A percentile compares a stretch with the other conserved stretches of the same genome.
Evolutionary conservation across 108 stramenopile genomes (phyloP).

Genomic region (Cyclotella sp.): DNA sequence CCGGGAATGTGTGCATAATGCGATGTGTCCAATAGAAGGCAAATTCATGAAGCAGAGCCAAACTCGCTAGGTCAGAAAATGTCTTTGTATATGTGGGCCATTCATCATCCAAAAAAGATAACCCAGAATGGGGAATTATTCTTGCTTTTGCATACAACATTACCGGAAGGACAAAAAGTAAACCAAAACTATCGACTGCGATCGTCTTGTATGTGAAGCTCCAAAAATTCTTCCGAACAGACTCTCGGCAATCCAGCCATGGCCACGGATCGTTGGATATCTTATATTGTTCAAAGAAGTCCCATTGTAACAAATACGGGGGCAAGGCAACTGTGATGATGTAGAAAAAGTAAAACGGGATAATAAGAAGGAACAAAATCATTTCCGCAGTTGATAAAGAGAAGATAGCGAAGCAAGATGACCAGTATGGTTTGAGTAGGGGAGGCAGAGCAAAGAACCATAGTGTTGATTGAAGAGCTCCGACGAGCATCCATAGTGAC

Average conservation of each 20-base stretch:
- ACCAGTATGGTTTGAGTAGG: conserved; percentile 23
- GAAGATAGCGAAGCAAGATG: conserved; percentile 7
- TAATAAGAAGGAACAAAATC: background rate
- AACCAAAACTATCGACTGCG: conserved; percentile 1
- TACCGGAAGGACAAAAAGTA: conserved; percentile 23
- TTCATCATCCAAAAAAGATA: conserved; percentile 45
- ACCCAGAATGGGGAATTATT: background rate
- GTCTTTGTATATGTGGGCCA: conserved; percentile 39
- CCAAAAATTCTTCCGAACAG: conserved; percentile 30
- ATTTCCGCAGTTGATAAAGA: conserved; percentile 21
- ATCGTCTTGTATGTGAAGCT: conserved; percentile 29
- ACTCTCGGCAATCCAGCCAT: conserved; percentile 24
- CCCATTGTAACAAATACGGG: conserved; percentile 21
- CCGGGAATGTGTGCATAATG: conserved; percentile 35
- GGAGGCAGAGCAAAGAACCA: conserved; percentile 48
- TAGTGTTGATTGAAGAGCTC: conserved; percentile 26
- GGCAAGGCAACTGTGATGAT: conserved; percentile 29
- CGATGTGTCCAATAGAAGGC: conserved; percentile 48
- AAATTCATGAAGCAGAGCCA: conserved; percentile 49
- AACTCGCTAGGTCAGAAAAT: background rate
- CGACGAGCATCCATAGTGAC: conserved; percentile 36
- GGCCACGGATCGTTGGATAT: conserved; percentile 48
- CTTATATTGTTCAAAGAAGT: conserved; percentile 44
- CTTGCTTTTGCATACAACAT: conserved; percentile 26
- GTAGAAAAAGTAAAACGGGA: conserved; percentile 28